Percentiles rank a stretch among this genome's conserved stretches.
phyloP scores from a whole-genome alignment of 2,329 filamentous ascomycete species.

The Penicillium sp. region DNA sequence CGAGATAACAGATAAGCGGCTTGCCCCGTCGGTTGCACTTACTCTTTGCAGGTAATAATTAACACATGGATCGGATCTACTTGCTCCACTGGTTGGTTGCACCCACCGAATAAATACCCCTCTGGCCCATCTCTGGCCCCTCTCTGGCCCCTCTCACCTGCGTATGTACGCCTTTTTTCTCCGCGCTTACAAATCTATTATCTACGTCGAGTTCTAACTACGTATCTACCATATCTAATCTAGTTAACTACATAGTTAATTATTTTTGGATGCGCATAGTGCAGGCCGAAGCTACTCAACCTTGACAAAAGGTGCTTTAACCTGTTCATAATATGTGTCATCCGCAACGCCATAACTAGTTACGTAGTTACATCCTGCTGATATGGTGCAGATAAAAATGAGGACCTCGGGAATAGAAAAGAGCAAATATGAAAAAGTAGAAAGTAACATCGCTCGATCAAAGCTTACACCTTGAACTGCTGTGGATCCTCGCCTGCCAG shows the following conservation, averaged over 20 bases:
- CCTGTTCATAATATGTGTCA: neutral
- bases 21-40: constrained; percentile 30
- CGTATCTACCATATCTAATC: too few relatives aligned
- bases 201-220: neutral
- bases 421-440: neutral
- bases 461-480: constrained; percentile 6
- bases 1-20: constrained; percentile 20
- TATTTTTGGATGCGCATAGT: neutral
- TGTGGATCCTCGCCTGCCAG: constrained; percentile 36
- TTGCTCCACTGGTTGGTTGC: constrained; percentile 12
- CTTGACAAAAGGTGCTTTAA: neutral
- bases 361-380: neutral
- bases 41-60: constrained; percentile 26
- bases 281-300: neutral
- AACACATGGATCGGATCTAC: constrained; percentile 1
- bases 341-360: neutral
- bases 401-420: neutral
- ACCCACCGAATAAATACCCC: neutral
- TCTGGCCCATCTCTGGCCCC: too few relatives aligned
- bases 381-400: neutral
- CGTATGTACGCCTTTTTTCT: neutral
- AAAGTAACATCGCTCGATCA: neutral
- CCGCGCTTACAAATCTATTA: neutral
- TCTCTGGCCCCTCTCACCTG: too few relatives aligned
- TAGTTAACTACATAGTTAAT: too few relatives aligned